These are phyloP conservation scores for Scheffersomyces segobiensis DNA, from an alignment of 1,139 yeast genomes.

Conservation along the genomic window DNA sequence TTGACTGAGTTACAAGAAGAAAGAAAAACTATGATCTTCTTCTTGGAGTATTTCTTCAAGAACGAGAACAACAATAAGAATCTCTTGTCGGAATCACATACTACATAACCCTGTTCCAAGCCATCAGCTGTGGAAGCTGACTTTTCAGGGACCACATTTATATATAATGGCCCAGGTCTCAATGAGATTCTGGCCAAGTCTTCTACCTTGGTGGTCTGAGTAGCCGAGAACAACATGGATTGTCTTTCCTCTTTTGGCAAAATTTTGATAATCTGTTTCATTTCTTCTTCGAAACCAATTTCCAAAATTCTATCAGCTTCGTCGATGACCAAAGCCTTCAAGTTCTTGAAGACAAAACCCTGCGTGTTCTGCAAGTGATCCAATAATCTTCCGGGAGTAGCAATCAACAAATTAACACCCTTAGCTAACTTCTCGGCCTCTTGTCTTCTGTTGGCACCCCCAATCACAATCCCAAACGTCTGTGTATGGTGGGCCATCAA, in stretches of 20 bases:
- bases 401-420: slow-evolving; percentile 91
- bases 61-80: slow-evolving; percentile 88
- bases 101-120: slow-evolving; percentile 96
- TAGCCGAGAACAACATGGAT: slow-evolving; percentile 95
- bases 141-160: slow-evolving; percentile 85
- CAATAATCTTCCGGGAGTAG: slow-evolving; percentile 95
- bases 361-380: slow-evolving; percentile 95
- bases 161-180: slow-evolving; percentile 92
- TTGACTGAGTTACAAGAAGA: slow-evolving; percentile 97
- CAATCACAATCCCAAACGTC: slow-evolving; percentile 94
- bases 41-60: slow-evolving; percentile 85
- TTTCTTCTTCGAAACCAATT: slow-evolving; percentile 97
- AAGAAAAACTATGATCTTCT: slow-evolving; percentile 88
- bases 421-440: slow-evolving; percentile 92
- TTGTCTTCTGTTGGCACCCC: slow-evolving; percentile 97
- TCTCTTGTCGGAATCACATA: slow-evolving; percentile 93
- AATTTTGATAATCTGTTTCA: slow-evolving; percentile 93
- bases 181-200: slow-evolving; percentile 96
- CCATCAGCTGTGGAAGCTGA: slow-evolving; percentile 94
- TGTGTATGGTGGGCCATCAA: slow-evolving; percentile 89
- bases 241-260: slow-evolving; percentile 94
- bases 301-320: slow-evolving; percentile 97
- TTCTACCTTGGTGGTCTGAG: slow-evolving; percentile 98
- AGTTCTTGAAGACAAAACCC: slow-evolving; percentile 91
- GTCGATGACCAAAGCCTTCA: slow-evolving; percentile 91